phyloP scores from a whole-genome alignment of 129 eudicot species.

The Pseudognaphalium luteoalbum region DNA sequence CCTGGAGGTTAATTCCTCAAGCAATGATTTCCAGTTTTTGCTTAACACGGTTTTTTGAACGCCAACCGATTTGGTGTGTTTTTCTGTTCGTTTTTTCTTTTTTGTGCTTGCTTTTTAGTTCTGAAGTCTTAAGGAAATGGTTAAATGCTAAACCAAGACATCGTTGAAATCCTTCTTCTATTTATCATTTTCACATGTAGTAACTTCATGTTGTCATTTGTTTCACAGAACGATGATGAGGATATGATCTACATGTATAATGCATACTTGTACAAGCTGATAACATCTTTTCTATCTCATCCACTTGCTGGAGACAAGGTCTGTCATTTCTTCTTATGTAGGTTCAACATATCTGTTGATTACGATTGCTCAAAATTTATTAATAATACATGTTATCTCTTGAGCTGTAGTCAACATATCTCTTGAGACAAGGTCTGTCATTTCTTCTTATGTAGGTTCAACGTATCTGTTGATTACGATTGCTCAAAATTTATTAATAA shows the following conservation, averaged over 20 bases:
- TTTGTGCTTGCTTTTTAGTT: background rate
- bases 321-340: conserved; percentile 14
- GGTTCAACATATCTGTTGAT: background rate
- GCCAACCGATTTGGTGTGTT: conserved; percentile 79
- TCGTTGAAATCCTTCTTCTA: background rate
- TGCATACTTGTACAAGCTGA: conserved; percentile 87
- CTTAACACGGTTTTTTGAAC: conserved; percentile 72
- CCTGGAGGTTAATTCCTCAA: conserved; percentile 70
- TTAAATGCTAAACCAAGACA: conserved; percentile 16
- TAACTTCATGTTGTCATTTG: conserved; percentile 13
- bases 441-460: background rate
- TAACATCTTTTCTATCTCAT: conserved; percentile 79
- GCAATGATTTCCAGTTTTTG: conserved; percentile 79
- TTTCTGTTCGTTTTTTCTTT: background rate
- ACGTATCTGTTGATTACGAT: background rate
- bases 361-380: no score
- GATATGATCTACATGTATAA: conserved; percentile 87
- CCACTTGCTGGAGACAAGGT: conserved; percentile 99
- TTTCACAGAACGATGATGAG: conserved; percentile 85
- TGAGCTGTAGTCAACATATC: no score
- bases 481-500: no score
- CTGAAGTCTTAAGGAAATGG: conserved; percentile 5
- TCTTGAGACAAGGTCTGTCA: no score
- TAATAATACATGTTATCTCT: no score
- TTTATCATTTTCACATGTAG: background rate